Conservation (phyloP, 1,139 yeast genomes). For the Blastobotrys elegans region DNA sequence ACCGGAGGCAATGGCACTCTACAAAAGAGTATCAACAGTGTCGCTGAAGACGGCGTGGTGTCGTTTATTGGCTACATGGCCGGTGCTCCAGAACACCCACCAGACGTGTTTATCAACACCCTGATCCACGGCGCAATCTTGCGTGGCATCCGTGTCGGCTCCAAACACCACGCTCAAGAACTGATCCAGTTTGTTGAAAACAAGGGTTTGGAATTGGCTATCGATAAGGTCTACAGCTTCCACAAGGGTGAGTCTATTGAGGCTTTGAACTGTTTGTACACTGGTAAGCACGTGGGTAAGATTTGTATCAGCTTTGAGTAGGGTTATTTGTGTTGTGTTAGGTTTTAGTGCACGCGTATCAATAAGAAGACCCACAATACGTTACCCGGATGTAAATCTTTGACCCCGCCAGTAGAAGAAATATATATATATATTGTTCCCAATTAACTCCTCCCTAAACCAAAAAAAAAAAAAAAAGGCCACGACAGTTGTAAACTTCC, state of each 20-base stretch:
- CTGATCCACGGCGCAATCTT: slow-evolving; percentile 13
- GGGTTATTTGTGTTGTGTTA: too few species aligned
- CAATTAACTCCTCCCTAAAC: not conserved
- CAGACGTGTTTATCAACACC: slow-evolving; percentile 8
- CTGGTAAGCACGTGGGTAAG: slow-evolving; percentile 19
- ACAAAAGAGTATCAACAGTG: slow-evolving; percentile 14
- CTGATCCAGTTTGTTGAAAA: slow-evolving; percentile 17
- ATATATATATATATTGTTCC: not conserved
- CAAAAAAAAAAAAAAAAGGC: not conserved
- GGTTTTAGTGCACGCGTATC: too few species aligned
- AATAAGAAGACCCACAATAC: too few species aligned
- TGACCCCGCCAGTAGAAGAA: not conserved
- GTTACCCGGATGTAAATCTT: too few species aligned
- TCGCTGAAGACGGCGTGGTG: slow-evolving; percentile 17
- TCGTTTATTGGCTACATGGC: slow-evolving; percentile 17
- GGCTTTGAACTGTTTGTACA: slow-evolving; percentile 15
- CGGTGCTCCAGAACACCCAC: not conserved
- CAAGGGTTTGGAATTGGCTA: slow-evolving; percentile 14
- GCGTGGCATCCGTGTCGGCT: slow-evolving; percentile 19
- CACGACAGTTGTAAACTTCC: slow-evolving; percentile 1
- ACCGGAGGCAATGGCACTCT: slow-evolving; percentile 19
- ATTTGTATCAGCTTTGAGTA: slow-evolving; percentile 11
- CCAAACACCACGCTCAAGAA: slow-evolving; percentile 13
- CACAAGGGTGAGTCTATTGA: slow-evolving; percentile 14
- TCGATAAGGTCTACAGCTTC: slow-evolving; percentile 17